These are phyloP conservation scores for Saccharomycodes ludwigii DNA, from an alignment of 805 yeast genomes.

Conservation along the genomic window DNA sequence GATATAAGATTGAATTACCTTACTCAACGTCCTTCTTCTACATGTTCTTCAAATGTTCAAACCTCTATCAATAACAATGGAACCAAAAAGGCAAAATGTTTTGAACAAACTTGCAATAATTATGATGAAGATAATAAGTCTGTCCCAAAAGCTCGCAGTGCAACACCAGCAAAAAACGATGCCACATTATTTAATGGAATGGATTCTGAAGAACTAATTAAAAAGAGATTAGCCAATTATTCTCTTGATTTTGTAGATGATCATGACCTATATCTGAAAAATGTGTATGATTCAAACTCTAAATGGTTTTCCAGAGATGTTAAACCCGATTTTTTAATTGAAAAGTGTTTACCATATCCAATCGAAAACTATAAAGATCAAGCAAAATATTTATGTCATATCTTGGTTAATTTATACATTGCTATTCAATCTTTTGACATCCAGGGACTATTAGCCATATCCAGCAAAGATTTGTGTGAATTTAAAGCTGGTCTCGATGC, in stretches of 20 bases:
- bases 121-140: no score
- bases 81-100: no score
- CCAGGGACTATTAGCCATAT: conserved; percentile 53
- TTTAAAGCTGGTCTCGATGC: conserved; percentile 29
- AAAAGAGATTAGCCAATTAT: conserved; percentile 28
- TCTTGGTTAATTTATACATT: conserved; percentile 67
- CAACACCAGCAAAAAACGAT: no score
- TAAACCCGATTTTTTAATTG: conserved; percentile 22
- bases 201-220: conserved; percentile 14
- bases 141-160: no score
- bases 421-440: conserved; percentile 67
- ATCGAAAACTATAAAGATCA: conserved; percentile 59
- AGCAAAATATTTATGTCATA: conserved; percentile 62
- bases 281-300: conserved; percentile 23
- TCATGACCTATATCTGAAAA: conserved; percentile 19
- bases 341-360: conserved; percentile 53
- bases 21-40: no score
- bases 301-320: conserved; percentile 27
- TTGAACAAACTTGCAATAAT: no score
- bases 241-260: conserved; percentile 41
- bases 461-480: conserved; percentile 53
- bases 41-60: no score
- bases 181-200: conserved; percentile 14
- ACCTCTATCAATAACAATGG: no score
- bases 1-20: no score